A percentile compares a stretch with the other conserved stretches of the same genome.
Conservation (phyloP, 1,284 basidiomycete genomes). For the Ceratorhiza oryzae-sativae region DNA sequence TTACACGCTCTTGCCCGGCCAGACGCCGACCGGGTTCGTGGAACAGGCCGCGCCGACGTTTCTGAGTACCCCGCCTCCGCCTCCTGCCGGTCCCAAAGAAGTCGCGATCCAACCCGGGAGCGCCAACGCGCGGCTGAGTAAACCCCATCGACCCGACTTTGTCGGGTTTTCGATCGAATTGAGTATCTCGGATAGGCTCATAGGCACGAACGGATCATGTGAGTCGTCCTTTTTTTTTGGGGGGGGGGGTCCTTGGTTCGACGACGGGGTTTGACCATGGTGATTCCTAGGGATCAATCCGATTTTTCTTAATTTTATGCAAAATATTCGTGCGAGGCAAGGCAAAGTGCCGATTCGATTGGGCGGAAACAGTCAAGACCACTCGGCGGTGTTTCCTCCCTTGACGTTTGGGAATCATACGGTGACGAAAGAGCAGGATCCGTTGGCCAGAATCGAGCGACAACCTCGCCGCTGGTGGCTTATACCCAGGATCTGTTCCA, state of each 20-base stretch:
- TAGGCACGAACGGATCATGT: slow-evolving; percentile 23
- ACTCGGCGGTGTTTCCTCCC: slow-evolving; percentile 58
- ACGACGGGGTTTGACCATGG: neutral
- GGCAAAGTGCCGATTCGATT: slow-evolving; percentile 68
- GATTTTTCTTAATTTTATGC: slow-evolving; percentile 23
- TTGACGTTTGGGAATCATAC: slow-evolving; percentile 56
- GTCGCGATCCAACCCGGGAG: slow-evolving; percentile 14
- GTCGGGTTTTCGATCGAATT: slow-evolving; percentile 24
- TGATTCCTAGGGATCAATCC: slow-evolving; percentile 8
- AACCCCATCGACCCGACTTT: slow-evolving; percentile 21
- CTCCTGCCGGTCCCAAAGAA: slow-evolving; percentile 23
- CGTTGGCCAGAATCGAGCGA: slow-evolving; percentile 52
- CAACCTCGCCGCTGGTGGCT: slow-evolving; percentile 12
- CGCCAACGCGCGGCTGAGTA: slow-evolving; percentile 7
- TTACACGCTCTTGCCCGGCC: slow-evolving; percentile 10
- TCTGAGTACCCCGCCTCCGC: neutral
- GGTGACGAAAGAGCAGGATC: slow-evolving; percentile 58
- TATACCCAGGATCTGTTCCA: slow-evolving; percentile 25
- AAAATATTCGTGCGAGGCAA: slow-evolving; percentile 53
- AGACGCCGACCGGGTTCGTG: slow-evolving; percentile 16
- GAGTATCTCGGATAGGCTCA: slow-evolving; percentile 21
- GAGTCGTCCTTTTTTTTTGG: too few species aligned
- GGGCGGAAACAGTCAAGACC: slow-evolving; percentile 79
- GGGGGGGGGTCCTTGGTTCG: too few species aligned
- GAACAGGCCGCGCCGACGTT: slow-evolving; percentile 9